Base-by-base conservation (phyloP, 2,329 filamentous ascomycete genomes). In the Cordyceps javanica region DNA sequence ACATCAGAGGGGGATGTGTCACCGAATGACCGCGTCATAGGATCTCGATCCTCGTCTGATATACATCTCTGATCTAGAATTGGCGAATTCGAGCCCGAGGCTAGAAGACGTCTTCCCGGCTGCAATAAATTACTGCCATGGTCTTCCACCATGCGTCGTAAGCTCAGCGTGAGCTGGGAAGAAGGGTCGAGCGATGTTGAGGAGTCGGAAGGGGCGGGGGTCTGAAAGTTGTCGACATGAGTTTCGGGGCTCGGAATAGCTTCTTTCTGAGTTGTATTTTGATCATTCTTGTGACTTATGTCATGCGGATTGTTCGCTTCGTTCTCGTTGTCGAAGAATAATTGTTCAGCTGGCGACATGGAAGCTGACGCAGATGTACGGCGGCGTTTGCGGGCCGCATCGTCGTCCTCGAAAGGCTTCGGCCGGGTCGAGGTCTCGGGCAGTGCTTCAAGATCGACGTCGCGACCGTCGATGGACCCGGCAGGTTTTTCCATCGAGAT, bases 341-440 rank as follows among this genome's bases (percentile, higher is more conserved):
- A 78, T 23, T 36, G 23, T 3, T 5, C 9, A 21, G 30, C 25
- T 63, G 77, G 70, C 21, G 82, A 84, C 59, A 72, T 72, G 65
- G 79, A 85, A 58, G 73, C 77, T 57, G 78, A 78, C 53, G 77
- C 72, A 14, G 83, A 86, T 30, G 82, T 84, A 63, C 83, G 80
- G 61, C 81, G 82, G 54, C 84, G 81, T 70, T 87, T 87, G 62
- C 83, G 77, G 57, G 83, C 77, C 42, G 78, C 66, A 62, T 82
- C 79, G 67, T 71, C 74, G 70, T 85, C 82, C 72, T 85, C 78
- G 68, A 86, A 87, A 41, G 84, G 84, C 62, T 87, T 86, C 54
- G 81, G 82, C 61, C 84, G 80, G 64, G 80, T 83, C 66, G 82
- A 81, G 70, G 82, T 80, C 75, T 87, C 84, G 71, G 81, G 80